Conservation (phyloP, 805 yeast genomes). For the Saccharomycopsis microspora region DNA sequence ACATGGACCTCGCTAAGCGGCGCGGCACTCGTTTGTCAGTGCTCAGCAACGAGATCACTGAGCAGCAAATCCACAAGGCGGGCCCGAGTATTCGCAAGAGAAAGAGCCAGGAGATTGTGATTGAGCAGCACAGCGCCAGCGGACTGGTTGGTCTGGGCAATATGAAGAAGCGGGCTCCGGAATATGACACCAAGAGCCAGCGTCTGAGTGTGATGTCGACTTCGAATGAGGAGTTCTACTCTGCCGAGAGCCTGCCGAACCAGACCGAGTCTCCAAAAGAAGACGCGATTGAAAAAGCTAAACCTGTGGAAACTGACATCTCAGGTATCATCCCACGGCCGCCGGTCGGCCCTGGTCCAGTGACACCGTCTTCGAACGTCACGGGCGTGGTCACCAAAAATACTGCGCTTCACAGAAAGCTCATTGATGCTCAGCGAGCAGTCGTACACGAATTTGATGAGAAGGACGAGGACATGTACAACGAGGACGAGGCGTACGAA, state of each 20-base stretch:
- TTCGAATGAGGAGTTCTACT: constrained; percentile 11
- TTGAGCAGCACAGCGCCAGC: constrained; percentile 4
- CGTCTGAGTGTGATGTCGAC: not conserved
- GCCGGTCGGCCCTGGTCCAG: constrained; percentile 1
- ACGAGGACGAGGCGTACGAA: constrained; percentile 1
- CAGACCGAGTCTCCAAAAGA: not conserved
- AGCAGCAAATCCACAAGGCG: constrained; percentile 1
- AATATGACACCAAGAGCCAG: not conserved
- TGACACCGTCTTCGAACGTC: constrained; percentile 1
- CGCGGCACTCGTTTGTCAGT: constrained; percentile 2
- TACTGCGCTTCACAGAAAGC: constrained; percentile 7
- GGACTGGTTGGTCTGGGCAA: constrained; percentile 3
- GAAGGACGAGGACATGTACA: constrained; percentile 1
- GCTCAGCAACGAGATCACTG: constrained; percentile 1
- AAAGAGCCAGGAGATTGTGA: constrained; percentile 9
- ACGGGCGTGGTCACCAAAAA: constrained; percentile 1
- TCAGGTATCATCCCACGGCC: not conserved
- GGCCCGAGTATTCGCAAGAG: constrained; percentile 1
- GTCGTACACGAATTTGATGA: constrained; percentile 6
- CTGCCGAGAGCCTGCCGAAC: constrained; percentile 8
- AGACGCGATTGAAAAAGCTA: not conserved
- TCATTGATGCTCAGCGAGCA: constrained; percentile 3
- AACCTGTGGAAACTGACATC: not conserved
- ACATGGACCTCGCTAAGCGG: constrained; percentile 11
- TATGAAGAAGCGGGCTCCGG: not conserved